phyloP scores from a whole-genome alignment of 805 yeast species.

The Lipomyces yamanashiensis region DNA sequence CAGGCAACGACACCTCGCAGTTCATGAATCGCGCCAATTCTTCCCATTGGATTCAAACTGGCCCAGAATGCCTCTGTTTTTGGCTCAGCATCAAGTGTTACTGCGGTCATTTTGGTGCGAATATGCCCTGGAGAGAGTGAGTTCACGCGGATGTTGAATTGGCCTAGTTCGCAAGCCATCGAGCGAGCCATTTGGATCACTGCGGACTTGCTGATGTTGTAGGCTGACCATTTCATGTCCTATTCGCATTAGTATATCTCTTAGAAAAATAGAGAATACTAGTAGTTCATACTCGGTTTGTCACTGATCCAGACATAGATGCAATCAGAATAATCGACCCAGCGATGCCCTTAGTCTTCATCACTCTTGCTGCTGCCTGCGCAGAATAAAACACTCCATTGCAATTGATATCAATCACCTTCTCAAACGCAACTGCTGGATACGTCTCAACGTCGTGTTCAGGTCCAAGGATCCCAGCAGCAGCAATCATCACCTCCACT shows the following conservation, averaged over 20 bases:
- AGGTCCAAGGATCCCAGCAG: conserved; percentile 65
- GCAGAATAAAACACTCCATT: conserved; percentile 75
- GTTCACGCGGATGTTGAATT: conserved; percentile 67
- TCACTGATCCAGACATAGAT: conserved; percentile 77
- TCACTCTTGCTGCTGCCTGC: conserved; percentile 63
- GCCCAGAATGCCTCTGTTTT: conserved; percentile 50
- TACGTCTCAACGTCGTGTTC: conserved; percentile 57
- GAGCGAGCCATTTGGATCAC: conserved; percentile 68
- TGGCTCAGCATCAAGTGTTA: conserved; percentile 51
- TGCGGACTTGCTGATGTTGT: conserved; percentile 75
- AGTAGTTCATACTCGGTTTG: conserved; percentile 67
- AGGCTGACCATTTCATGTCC: conserved; percentile 48
- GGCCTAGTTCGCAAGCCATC: conserved; percentile 72
- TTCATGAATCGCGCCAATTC: conserved; percentile 68
- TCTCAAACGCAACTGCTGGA: conserved; percentile 63
- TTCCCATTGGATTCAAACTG: conserved; percentile 58
- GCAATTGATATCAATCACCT: conserved; percentile 68
- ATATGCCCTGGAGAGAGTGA: conserved; percentile 77
- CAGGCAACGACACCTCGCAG: conserved; percentile 69
- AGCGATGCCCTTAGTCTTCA: conserved; percentile 61
- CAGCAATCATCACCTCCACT: conserved; percentile 69
- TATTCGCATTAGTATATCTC: background rate
- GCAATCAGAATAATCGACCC: conserved; percentile 78
- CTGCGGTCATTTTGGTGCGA: conserved; percentile 51
- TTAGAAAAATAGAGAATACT: conserved; percentile 50